Base-by-base conservation (phyloP, 1,284 basidiomycete species). In the Ceratorhiza oryzae-sativae region DNA sequence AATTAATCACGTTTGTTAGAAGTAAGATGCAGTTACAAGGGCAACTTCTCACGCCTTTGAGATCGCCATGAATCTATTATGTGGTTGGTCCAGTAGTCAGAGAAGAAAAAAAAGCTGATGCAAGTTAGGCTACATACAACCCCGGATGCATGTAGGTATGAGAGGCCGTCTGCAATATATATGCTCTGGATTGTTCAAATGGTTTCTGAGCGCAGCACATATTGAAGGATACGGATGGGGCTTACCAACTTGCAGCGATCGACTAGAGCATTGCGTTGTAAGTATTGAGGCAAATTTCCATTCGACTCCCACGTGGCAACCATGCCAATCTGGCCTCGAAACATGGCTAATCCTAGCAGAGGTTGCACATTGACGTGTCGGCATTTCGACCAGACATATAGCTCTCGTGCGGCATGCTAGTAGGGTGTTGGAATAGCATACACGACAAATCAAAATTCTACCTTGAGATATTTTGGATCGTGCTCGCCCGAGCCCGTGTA, bases 31-130 rank as follows among this genome's bases (percentile, higher is more conserved):
- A n/a, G n/a, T n/a, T n/a, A n/a, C n/a, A n/a, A n/a, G 13, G 6
- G 13, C 6, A 39, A 39, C 13, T 39, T 6, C 13, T n/a, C n/a
- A 39, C 65, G 1, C 9, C 65, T 20, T 68, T 68, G 13, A 68
- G 13, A 30, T 68, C 65, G 9, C 65, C 65, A 30, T 68, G 65
- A 55, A 68, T 25, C 65, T 68, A 13, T 8, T 30, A 18, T 32
- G 3, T 5, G 32, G 6, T 30, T 13, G 13, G 13, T 13, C 13
- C 8, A 39, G 36, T 13, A 13, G 32, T 30, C 4, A 15, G n/a
- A n/a, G n/a, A n/a, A n/a, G n/a, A n/a, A n/a, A n/a, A n/a, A n/a
- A n/a, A n/a, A n/a, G n/a, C n/a, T n/a, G n/a, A n/a, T n/a, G n/a
- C n/a, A n/a, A n/a, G n/a, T n/a, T n/a, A n/a, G n/a, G n/a, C n/a